phyloP scores from a whole-genome alignment of 352 stramenopile genomes.

The Phytophthora pistaciae region DNA sequence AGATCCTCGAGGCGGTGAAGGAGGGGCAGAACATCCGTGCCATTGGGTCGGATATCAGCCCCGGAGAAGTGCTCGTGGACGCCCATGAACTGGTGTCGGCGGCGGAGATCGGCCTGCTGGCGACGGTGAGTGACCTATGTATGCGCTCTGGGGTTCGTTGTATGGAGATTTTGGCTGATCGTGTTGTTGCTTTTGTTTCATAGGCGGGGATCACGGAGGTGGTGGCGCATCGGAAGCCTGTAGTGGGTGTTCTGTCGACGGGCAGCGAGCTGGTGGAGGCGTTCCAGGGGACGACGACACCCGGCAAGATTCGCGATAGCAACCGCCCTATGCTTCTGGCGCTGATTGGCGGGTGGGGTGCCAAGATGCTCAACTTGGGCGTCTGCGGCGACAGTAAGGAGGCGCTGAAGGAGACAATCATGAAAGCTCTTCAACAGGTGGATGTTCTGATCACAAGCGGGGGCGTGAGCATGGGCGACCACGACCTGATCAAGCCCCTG shows the following conservation, averaged over 20 bases:
- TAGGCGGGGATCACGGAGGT: conserved; percentile 83
- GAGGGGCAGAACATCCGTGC: conserved; percentile 81
- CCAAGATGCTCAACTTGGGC: conserved; percentile 64
- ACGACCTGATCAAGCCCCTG: conserved; percentile 95
- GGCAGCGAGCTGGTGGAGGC: conserved; percentile 94
- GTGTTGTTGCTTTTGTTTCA: neutral
- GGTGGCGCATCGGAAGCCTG: conserved; percentile 68
- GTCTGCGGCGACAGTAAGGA: conserved; percentile 82
- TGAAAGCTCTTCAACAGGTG: conserved; percentile 55
- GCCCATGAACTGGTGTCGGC: conserved; percentile 80
- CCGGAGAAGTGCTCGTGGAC: conserved; percentile 80
- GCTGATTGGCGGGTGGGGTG: conserved; percentile 57
- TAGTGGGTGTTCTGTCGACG: conserved; percentile 95
- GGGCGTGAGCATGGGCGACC: conserved; percentile 94
- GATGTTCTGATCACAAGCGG: conserved; percentile 97
- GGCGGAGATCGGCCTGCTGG: conserved; percentile 93
- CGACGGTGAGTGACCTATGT: conserved; percentile 66
- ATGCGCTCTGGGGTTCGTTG: neutral
- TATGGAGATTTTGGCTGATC: neutral
- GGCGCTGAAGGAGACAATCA: conserved; percentile 55
- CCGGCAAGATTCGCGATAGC: conserved; percentile 94
- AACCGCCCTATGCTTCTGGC: conserved; percentile 95
- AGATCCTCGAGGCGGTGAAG: conserved; percentile 71
- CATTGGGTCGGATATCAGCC: conserved; percentile 93
- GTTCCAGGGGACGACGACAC: conserved; percentile 46